Base-by-base conservation (phyloP, 23 red algal species). In the Gracilariopsis chorda region DNA sequence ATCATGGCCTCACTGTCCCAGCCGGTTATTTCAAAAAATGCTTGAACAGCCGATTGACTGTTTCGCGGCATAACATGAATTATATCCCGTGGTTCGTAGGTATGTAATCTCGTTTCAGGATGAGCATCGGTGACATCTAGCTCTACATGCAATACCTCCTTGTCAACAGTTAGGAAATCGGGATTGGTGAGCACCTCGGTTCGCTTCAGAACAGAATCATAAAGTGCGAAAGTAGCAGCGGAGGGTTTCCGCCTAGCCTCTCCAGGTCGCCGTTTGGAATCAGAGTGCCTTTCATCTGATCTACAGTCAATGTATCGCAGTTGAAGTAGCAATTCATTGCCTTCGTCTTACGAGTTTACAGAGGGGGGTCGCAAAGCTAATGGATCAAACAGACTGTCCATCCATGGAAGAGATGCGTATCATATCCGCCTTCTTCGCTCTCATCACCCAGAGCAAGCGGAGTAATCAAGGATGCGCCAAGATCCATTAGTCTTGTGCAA, bases 11-110 rank as follows among this genome's bases (percentile, higher is more conserved):
- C 34, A 0, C 48, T 48, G 39, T 90, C 51, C 41, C 85, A 90
- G 27, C 85, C 92, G 17, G 71, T 94, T 33, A 94, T 51, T 33
- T 86, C 33, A 29, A 93, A 67, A 35, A 98, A 91, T 7, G 91
- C 76, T 16, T 82, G 77, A 9, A 94, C 90, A 43, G 89, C 75
- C 16, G 77, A 78, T 23, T 37, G 32, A 6, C 87, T 62, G 52
- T 98, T 98, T 45, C 92, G 71, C 37, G 90, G 90, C 39, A 87
- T 46, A 57, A 98, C 47, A 56, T 98, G 90, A 45, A 98, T 40
- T 19, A 98, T 82, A 69, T 98, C 89, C 36, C 95, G 91, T 42
- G 95, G 90, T 48, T 60, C 36, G 42, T 98, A 94, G 0, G 48
- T 59, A 24, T 39, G 62, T 43, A 91, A 72, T 10, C 62, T 35